Evolutionary conservation across 352 stramenopile genomes (phyloP), one percentile per base, ranked within the genome.

Genomic region (Pythium aphanidermatum): DNA sequence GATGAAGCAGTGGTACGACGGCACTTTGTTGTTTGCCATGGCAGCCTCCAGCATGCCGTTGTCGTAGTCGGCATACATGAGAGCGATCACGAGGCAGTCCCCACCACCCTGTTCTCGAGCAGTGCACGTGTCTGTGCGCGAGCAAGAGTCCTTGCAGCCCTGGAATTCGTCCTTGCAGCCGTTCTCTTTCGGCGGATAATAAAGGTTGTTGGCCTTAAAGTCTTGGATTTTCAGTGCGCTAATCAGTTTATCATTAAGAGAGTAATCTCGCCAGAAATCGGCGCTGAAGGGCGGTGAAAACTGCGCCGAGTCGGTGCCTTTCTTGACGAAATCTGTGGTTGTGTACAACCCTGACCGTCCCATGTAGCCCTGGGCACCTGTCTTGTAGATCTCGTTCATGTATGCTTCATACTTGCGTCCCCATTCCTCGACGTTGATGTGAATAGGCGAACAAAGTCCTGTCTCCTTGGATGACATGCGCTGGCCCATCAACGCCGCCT

Each of bases 271-370:
- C 37, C 46, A 56, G 36, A 60, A 56, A 27, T 56, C 44, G 36
- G 36, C 36, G 8, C 10, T 19, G 9, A 43, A 28, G 7, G 36
- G 36, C 28, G 28, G 28, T 14, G 28, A 33, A 14, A 13, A 33
- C 28, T 33, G 48, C 17, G 32, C 24, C 3, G 40, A 35, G 12
- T 24, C 14, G 2, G 25, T 10, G 0, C 29, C 46, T 2, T 70
- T 40, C 0, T 31, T 17, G 1, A 69, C 55, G 24, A 77, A 70
- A 20, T 61, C 37, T 13, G 37, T 49, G 9, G 63, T 63, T 1
- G 67, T 78, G 43, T 56, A 63, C 29, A 59, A 26, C 2, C 49
- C 40, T 17, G 36, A 31, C 5, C 41, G 52, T 10, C 51, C 37
- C 21, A 33, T 14, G 47, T 55, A 55, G 16, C 47, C 47, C 20